Evolutionary conservation across 495 filamentous ascomycete genomes (phyloP), one percentile per base, ranked within the genome.

Genomic region (Penicillium psychrofluorescens): DNA sequence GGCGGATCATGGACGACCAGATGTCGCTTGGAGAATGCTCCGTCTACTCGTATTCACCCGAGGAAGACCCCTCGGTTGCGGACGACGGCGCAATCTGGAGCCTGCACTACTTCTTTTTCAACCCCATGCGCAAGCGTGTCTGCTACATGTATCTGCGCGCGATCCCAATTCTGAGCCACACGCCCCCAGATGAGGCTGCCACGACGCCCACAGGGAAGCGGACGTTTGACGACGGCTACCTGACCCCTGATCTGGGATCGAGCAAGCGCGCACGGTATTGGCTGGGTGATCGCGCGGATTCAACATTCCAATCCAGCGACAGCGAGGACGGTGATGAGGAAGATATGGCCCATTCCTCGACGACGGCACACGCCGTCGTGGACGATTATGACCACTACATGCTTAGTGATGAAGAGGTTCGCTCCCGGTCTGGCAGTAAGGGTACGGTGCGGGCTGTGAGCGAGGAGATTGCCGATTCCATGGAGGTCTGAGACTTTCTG

Each of bases 21-120:
- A 96, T 98, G 90, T 76, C 70, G 16, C 68, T 97, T 16, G 79
- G 83, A 51, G 81, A 94, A 34, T 97, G 94, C 67, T 80, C 75
- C 32, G 75, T 87, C 35, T 97, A 94, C 60, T 83, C 79, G 14
- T 97, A 94, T 65, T 75, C 82, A 22, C 92, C 92, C 0, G 78
- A 84, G 14, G 81, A 85, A 49, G 88, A 95, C 45, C 86, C 88
- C 33, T 90, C 90, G 45, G 87, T 89, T 45, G 89, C 87, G 16
- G 92, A 95, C 46, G 87, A 94, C 54, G 83, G 86, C 39, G 84
- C 90, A 5, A 87, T 97, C 34, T 98, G 94, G 94, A 90, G 86
- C 49, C 70, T 88, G 44, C 87, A 96, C 61, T 95, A 94, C 63
- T 95, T 98, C 72, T 95, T 97, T 65, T 97, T 95, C 77, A 95